phyloP scores from a whole-genome alignment of 2,329 filamentous ascomycete genomes.

The Xylaria sp. region DNA sequence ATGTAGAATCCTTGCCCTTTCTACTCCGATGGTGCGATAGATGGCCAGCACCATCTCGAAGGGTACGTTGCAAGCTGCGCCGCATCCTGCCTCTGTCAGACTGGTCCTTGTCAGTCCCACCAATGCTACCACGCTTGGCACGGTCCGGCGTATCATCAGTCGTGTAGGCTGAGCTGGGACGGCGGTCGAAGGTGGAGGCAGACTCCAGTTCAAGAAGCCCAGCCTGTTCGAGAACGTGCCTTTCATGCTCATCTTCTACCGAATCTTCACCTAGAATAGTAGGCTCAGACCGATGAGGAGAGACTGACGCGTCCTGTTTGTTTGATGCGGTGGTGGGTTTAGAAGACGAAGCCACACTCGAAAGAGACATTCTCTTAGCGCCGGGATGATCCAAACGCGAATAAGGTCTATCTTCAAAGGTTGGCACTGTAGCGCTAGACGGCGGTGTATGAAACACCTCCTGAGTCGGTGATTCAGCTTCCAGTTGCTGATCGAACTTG shows the following conservation, averaged over 20 bases:
- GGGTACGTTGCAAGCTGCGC: conserved; percentile 87
- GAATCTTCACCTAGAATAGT: conserved; percentile 52
- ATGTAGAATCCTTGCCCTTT: conserved; percentile 78
- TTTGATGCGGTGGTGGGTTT: conserved; percentile 49
- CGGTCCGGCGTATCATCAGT: conserved; percentile 56
- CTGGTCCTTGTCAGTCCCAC: conserved; percentile 56
- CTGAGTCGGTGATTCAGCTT: conserved; percentile 54
- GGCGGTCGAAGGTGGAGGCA: conserved; percentile 56
- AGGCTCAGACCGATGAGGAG: conserved; percentile 49
- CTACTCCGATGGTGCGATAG: conserved; percentile 76
- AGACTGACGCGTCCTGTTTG: conserved; percentile 48
- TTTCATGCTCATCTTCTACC: conserved; percentile 73
- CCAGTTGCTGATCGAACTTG: conserved; percentile 47
- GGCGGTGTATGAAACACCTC: conserved; percentile 64
- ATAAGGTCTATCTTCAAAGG: conserved; percentile 57
- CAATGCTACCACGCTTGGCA: conserved; percentile 52
- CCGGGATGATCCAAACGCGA: conserved; percentile 51
- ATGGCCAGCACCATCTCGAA: conserved; percentile 80
- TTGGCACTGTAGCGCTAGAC: conserved; percentile 53
- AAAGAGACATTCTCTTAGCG: conserved; percentile 57
- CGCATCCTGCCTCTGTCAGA: conserved; percentile 76
- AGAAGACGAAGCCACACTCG: conserved; percentile 56
- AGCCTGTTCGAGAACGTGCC: conserved; percentile 73
- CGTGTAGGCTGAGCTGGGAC: conserved; percentile 55
- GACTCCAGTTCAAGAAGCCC: conserved; percentile 67